A percentile compares a stretch with the other conserved stretches of the same genome.
phyloP scores from a whole-genome alignment of 768 basidiomycete species.

The Leccinellum rugosiceps region DNA sequence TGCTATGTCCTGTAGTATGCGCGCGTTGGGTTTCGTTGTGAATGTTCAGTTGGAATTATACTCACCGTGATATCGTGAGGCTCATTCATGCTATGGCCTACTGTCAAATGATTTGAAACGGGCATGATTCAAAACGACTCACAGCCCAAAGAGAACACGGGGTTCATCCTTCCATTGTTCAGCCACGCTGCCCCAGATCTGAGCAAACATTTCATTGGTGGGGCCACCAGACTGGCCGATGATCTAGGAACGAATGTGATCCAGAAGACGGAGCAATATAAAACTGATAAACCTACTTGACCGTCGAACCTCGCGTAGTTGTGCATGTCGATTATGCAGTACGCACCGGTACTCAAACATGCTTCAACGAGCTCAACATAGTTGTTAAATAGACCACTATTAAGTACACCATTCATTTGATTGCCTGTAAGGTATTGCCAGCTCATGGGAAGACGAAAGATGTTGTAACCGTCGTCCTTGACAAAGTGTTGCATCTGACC shows the following conservation, averaged over 20 bases:
- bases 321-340: constrained; percentile 56
- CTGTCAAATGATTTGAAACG: not conserved
- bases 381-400: constrained; percentile 41
- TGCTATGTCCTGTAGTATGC: constrained; percentile 30
- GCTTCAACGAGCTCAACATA: constrained; percentile 46
- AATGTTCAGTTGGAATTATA: not conserved
- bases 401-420: constrained; percentile 38
- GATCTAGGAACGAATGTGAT: constrained; percentile 32
- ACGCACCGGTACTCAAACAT: constrained; percentile 47
- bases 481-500: constrained; percentile 67
- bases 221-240: constrained; percentile 60
- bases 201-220: constrained; percentile 49
- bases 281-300: constrained; percentile 23
- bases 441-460: constrained; percentile 57
- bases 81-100: constrained; percentile 53
- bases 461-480: constrained; percentile 50
- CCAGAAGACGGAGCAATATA: not conserved
- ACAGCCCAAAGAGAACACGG: constrained; percentile 50
- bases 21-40: not conserved
- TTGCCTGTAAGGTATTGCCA: constrained; percentile 53
- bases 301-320: constrained; percentile 60
- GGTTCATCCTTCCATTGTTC: constrained; percentile 40
- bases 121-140: constrained; percentile 11
- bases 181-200: constrained; percentile 52
- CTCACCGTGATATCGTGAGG: constrained; percentile 51